Conservation (phyloP, 805 yeast species). For the Wickerhamomyces sydowiorum region DNA sequence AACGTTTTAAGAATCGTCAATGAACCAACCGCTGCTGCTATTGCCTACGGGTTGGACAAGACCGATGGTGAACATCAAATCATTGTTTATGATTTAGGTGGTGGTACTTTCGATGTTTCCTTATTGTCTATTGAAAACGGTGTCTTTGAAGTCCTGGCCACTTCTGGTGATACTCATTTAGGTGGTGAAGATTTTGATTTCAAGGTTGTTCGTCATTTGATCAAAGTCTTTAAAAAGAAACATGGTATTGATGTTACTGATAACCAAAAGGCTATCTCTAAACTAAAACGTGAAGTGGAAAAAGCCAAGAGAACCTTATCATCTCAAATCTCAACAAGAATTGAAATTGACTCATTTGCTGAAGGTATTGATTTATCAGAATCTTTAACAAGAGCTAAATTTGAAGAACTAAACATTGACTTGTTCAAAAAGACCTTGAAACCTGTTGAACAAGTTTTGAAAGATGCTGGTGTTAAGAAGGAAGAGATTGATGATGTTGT, state of each 20-base stretch:
- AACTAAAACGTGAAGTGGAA: conserved; percentile 95
- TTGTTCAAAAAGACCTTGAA: conserved; percentile 90
- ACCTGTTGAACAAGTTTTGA: conserved; percentile 93
- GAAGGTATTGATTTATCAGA: conserved; percentile 96
- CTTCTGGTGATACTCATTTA: conserved; percentile 94
- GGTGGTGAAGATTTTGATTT: conserved; percentile 97
- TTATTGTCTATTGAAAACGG: conserved; percentile 84
- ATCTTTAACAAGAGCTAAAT: conserved; percentile 94
- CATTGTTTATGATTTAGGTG: conserved; percentile 92
- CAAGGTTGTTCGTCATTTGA: conserved; percentile 82
- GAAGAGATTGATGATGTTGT: conserved; percentile 91
- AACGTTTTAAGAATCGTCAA: conserved; percentile 84
- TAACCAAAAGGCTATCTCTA: conserved; percentile 83
- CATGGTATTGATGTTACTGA: conserved; percentile 75
- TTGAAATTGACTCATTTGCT: conserved; percentile 91
- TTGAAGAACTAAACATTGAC: conserved; percentile 92
- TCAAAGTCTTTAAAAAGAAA: conserved; percentile 88
- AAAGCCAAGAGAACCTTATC: conserved; percentile 97
- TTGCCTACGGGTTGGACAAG: conserved; percentile 90
- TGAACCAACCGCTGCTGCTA: conserved; percentile 97
- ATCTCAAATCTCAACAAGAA: conserved; percentile 90
- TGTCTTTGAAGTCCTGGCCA: conserved; percentile 87
- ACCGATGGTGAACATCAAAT: conserved; percentile 82
- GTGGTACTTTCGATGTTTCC: conserved; percentile 96
- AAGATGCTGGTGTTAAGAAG: conserved; percentile 86